Evolutionary conservation across 2,329 filamentous ascomycete genomes (phyloP).

Genomic region (Lasiodiplodia sp.): DNA sequence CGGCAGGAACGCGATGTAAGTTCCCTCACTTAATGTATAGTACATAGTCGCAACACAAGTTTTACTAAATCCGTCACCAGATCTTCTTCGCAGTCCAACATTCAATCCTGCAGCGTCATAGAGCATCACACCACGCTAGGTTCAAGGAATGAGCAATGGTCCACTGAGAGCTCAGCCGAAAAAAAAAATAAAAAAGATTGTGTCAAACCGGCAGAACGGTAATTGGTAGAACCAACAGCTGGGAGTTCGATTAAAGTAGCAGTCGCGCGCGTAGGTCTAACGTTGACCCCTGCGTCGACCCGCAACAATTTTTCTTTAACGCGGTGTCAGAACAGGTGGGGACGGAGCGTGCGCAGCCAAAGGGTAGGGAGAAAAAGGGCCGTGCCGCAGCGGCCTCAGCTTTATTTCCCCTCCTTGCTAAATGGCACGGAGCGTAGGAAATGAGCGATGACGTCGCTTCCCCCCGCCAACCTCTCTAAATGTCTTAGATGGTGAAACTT

Average conservation of each 20-base stretch:
- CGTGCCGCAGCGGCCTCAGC: conserved; percentile 23
- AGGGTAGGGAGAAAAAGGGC: conserved; percentile 12
- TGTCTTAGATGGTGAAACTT: conserved; percentile 25
- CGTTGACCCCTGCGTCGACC: conserved; percentile 16
- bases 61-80: neutral
- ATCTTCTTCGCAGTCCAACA: neutral
- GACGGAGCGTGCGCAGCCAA: neutral
- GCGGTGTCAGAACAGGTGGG: neutral
- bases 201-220: neutral
- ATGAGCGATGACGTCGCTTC: conserved; percentile 23
- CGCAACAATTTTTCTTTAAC: conserved; percentile 5
- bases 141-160: neutral
- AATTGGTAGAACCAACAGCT: neutral
- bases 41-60: neutral
- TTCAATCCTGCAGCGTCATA: neutral
- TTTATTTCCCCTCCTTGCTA: neutral
- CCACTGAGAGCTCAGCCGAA: neutral
- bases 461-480: neutral
- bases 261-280: neutral
- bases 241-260: conserved; percentile 3
- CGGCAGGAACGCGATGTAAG: conserved; percentile 1
- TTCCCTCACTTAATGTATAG: neutral
- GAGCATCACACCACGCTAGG: conserved; percentile 3
- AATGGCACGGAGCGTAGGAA: conserved; percentile 20
- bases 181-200: neutral